Percentiles rank a stretch among this genome's conserved stretches.
Evolutionary conservation across 2,329 filamentous ascomycete species (phyloP).

Genomic region (Fusarium tanahbumbuense): DNA sequence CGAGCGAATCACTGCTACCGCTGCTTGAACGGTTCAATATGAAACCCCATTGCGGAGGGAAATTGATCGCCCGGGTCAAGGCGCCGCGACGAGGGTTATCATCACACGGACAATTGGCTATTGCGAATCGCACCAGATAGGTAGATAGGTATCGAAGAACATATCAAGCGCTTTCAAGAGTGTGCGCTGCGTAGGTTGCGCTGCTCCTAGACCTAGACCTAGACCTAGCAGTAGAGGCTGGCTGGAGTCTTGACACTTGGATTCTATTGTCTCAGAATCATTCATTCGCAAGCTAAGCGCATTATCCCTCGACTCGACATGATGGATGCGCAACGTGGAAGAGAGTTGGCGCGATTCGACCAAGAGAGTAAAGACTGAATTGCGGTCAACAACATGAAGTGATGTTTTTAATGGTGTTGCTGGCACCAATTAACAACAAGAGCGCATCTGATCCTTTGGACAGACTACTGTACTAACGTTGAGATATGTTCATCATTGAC

Average conservation of each 20-base stretch:
- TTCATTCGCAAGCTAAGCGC: constrained; percentile 25
- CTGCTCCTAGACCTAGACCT: too few species aligned
- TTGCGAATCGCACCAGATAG: background rate
- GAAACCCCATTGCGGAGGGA: constrained; percentile 39
- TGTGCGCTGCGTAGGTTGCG: constrained; percentile 17
- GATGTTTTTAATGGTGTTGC: background rate
- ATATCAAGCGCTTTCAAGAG: background rate
- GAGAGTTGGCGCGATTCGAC: constrained; percentile 17
- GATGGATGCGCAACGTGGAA: constrained; percentile 14
- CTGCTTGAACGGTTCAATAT: constrained; percentile 38
- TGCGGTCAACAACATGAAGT: constrained; percentile 7
- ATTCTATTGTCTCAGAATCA: constrained; percentile 33
- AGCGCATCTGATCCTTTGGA: background rate
- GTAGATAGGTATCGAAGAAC: background rate
- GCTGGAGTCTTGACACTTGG: constrained; percentile 14
- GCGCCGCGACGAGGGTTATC: constrained; percentile 31
- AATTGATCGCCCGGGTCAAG: constrained; percentile 40
- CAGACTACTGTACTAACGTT: background rate
- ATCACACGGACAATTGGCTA: constrained; percentile 31
- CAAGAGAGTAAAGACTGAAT: background rate
- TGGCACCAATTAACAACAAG: background rate
- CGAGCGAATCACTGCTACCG: constrained; percentile 34
- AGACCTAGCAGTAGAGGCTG: constrained; percentile 10
- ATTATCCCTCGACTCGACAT: constrained; percentile 29
- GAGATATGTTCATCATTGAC: constrained; percentile 1